These are phyloP conservation scores for Dendryphion nanum DNA, from an alignment of 2,329 filamentous ascomycete species.

Conservation along the genomic window DNA sequence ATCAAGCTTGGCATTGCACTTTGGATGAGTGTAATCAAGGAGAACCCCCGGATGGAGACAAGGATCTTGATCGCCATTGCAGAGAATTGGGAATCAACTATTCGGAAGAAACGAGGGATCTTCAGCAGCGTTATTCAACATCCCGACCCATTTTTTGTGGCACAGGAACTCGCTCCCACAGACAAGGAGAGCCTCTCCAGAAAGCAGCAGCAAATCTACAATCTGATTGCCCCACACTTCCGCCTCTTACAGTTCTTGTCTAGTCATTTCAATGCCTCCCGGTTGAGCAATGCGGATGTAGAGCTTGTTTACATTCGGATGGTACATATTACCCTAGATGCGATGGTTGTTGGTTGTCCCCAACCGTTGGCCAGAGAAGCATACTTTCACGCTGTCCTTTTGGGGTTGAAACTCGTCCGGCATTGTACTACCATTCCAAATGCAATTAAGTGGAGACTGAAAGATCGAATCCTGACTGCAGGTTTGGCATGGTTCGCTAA, in stretches of 20 bases:
- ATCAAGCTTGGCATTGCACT: constrained; percentile 94
- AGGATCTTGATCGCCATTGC: constrained; percentile 83
- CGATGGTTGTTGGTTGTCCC: constrained; percentile 60
- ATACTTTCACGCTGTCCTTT: constrained; percentile 84
- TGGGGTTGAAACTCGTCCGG: constrained; percentile 75
- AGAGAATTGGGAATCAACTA: constrained; percentile 85
- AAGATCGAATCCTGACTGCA: constrained; percentile 84
- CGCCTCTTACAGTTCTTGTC: constrained; percentile 83
- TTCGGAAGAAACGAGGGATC: constrained; percentile 73
- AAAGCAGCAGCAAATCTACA: constrained; percentile 75
- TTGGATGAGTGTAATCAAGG: constrained; percentile 96
- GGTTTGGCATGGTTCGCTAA: constrained; percentile 85
- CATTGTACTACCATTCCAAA: constrained; percentile 65
- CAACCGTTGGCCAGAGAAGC: constrained; percentile 90
- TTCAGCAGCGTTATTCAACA: constrained; percentile 73
- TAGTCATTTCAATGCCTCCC: constrained; percentile 91
- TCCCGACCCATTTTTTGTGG: constrained; percentile 84
- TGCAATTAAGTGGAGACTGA: constrained; percentile 74
- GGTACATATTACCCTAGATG: constrained; percentile 74
- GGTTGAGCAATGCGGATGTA: constrained; percentile 78
- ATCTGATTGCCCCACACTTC: constrained; percentile 82
- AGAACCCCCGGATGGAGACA: constrained; percentile 85
- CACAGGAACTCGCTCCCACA: constrained; percentile 89
- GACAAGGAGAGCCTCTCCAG: constrained; percentile 73
- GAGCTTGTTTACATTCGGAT: constrained; percentile 80